These are phyloP conservation scores for Fraxinus excelsior DNA, from an alignment of 257 asterid genomes.

Conservation along the genomic window DNA sequence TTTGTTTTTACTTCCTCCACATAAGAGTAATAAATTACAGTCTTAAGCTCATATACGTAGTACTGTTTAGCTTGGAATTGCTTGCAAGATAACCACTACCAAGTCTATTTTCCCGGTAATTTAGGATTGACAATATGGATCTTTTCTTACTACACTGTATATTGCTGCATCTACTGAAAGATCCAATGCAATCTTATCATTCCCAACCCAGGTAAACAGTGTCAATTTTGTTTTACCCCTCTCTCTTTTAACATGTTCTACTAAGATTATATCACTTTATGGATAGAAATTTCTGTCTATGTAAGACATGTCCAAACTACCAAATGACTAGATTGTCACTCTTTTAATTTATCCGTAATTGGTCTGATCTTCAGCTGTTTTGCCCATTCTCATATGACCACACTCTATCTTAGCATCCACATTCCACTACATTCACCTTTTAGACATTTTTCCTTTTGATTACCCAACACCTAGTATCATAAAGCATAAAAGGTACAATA, in stretches of 20 bases:
- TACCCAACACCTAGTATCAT: not conserved
- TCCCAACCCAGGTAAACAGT: not conserved
- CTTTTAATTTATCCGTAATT: not conserved
- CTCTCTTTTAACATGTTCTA: too few relatives aligned
- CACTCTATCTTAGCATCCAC: not conserved
- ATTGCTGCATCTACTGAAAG: not conserved
- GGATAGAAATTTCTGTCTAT: not conserved
- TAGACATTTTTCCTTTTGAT: not conserved
- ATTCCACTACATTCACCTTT: not conserved
- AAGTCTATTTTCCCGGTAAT: not conserved
- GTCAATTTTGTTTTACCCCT: not conserved
- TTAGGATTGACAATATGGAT: not conserved
- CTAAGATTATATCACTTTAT: not conserved
- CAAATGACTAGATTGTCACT: not conserved
- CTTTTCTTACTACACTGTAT: not conserved
- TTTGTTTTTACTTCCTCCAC: not conserved
- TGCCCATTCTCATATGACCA: not conserved
- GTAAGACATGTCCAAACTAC: not conserved
- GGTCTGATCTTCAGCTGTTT: not conserved
- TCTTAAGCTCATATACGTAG: not conserved
- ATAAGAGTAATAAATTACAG: not conserved
- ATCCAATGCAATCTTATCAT: not conserved
- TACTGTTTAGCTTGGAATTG: not conserved
- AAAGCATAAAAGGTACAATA: not conserved
- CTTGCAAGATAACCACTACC: not conserved